Evolutionary conservation across 2,329 filamentous ascomycete species (phyloP).

Genomic region (Fusarium burgessii): DNA sequence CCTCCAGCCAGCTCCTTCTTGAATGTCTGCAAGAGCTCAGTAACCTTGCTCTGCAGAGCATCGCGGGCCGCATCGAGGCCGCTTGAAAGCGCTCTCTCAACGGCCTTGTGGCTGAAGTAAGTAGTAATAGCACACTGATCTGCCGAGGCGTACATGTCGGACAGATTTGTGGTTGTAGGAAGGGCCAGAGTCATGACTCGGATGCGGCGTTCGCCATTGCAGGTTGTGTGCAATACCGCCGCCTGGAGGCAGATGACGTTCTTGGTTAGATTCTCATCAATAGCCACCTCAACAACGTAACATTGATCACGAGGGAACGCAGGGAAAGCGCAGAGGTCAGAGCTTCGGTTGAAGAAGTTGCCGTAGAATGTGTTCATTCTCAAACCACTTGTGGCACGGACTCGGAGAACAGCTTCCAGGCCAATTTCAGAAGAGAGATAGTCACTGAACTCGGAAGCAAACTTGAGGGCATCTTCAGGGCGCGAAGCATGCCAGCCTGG

Average conservation of each 20-base stretch:
- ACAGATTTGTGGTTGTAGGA: slow-evolving; percentile 90
- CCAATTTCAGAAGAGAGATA: slow-evolving; percentile 97
- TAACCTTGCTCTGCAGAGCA: slow-evolving; percentile 88
- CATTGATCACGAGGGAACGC: slow-evolving; percentile 97
- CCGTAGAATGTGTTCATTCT: slow-evolving; percentile 99
- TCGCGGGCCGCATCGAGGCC: slow-evolving; percentile 93
- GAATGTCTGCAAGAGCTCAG: slow-evolving; percentile 94
- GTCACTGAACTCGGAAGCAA: slow-evolving; percentile 95
- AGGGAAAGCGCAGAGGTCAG: slow-evolving; percentile 96
- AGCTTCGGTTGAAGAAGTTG: slow-evolving; percentile 99
- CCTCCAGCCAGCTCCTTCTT: slow-evolving; percentile 96
- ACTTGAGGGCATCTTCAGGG: slow-evolving; percentile 96
- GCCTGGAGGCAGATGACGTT: slow-evolving; percentile 93
- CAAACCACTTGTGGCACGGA: slow-evolving; percentile 92
- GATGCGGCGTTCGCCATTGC: slow-evolving; percentile 95
- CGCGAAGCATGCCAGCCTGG: slow-evolving; percentile 96
- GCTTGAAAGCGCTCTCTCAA: slow-evolving; percentile 86
- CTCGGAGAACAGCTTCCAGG: slow-evolving; percentile 93
- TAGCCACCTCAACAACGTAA: slow-evolving; percentile 97
- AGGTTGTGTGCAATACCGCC: slow-evolving; percentile 95
- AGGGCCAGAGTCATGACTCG: slow-evolving; percentile 93
- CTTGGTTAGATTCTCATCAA: slow-evolving; percentile 93
- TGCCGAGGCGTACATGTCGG: slow-evolving; percentile 92
- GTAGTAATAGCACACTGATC: slow-evolving; percentile 94
- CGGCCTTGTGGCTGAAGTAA: slow-evolving; percentile 97